phyloP scores from a whole-genome alignment of 2,329 filamentous ascomycete species.

The Calonectria crousiana region DNA sequence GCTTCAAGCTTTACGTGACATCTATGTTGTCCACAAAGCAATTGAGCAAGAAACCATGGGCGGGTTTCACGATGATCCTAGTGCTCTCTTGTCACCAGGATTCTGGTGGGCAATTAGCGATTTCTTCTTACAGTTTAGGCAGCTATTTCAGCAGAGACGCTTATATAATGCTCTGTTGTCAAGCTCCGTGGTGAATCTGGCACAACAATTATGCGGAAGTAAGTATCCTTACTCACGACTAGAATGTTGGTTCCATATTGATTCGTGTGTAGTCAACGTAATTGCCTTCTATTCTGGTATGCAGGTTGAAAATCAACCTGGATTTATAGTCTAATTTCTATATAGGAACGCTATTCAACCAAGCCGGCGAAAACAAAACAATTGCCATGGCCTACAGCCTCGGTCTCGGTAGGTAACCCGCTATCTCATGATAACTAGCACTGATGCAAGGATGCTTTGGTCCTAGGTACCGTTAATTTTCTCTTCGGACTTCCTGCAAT shows the following conservation, averaged over 20 bases:
- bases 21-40: slow-evolving; percentile 54
- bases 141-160: slow-evolving; percentile 45
- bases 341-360: slow-evolving; percentile 41
- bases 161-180: slow-evolving; percentile 49
- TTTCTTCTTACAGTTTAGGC: slow-evolving; percentile 44
- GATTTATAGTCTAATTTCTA: not conserved
- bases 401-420: slow-evolving; percentile 3
- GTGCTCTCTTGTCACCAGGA: slow-evolving; percentile 40
- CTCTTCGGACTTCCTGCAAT: slow-evolving; percentile 55
- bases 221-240: not conserved
- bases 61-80: slow-evolving; percentile 35
- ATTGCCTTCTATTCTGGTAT: slow-evolving; percentile 10
- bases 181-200: slow-evolving; percentile 47
- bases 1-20: slow-evolving; percentile 56
- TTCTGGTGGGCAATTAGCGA: slow-evolving; percentile 45
- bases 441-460: not conserved
- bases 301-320: slow-evolving; percentile 35
- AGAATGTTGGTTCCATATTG: not conserved
- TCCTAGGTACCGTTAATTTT: slow-evolving; percentile 55
- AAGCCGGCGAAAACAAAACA: slow-evolving; percentile 34
- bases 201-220: slow-evolving; percentile 50
- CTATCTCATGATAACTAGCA: too few species aligned
- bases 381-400: slow-evolving; percentile 46
- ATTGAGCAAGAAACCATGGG: slow-evolving; percentile 47
- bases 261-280: not conserved